These are phyloP conservation scores for Ascochyta fabae DNA, from an alignment of 2,329 filamentous ascomycete genomes.

Conservation along the genomic window DNA sequence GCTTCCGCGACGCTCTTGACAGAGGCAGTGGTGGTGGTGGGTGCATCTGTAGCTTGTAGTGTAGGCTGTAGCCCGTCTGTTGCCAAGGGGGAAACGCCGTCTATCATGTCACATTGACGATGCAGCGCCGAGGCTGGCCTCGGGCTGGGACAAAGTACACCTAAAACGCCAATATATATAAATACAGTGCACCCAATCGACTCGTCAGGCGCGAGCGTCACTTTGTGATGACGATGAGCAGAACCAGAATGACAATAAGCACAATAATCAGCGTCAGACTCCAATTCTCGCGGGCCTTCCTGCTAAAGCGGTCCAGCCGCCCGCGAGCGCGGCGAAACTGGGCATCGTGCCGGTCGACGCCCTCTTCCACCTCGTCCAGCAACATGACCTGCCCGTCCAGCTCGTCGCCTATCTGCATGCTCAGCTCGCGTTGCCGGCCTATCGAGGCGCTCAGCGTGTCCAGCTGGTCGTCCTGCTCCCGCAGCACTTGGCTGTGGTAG, in stretches of 20 bases:
- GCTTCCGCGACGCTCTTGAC: slow-evolving; percentile 5
- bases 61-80: background rate
- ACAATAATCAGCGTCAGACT: slow-evolving; percentile 82
- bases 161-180: no score
- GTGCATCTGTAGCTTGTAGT: slow-evolving; percentile 13
- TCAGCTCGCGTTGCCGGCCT: slow-evolving; percentile 85
- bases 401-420: slow-evolving; percentile 95
- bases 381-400: slow-evolving; percentile 87
- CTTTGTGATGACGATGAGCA: slow-evolving; percentile 74
- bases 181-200: background rate
- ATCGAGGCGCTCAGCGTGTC: slow-evolving; percentile 87
- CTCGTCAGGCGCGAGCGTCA: slow-evolving; percentile 11
- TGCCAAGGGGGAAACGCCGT: no score
- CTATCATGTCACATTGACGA: no score
- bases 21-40: background rate
- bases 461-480: slow-evolving; percentile 93
- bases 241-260: slow-evolving; percentile 79
- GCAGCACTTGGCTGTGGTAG: slow-evolving; percentile 80
- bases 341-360: slow-evolving; percentile 79
- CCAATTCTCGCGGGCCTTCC: slow-evolving; percentile 82
- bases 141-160: no score
- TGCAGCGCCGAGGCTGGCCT: no score
- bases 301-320: slow-evolving; percentile 73
- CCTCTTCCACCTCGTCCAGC: slow-evolving; percentile 85
- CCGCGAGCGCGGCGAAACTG: slow-evolving; percentile 77